These are phyloP conservation scores for Fusarium duplospermum DNA, from an alignment of 2,329 filamentous ascomycete genomes.

Conservation along the genomic window DNA sequence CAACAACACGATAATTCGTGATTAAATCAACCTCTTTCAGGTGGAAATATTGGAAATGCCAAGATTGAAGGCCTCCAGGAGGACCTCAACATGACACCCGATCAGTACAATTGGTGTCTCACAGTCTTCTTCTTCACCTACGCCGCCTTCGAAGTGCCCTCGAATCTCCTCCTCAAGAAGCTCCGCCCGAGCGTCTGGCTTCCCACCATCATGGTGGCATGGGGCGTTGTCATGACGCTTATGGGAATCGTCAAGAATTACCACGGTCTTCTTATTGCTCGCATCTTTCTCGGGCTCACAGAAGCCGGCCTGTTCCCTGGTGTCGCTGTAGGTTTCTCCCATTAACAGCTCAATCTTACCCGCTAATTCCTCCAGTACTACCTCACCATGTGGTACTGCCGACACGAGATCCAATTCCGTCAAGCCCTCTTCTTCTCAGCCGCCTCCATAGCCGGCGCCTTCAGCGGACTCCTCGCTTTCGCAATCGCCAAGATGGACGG, in stretches of 20 bases:
- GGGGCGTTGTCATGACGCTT: constrained; percentile 61
- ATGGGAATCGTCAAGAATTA: constrained; percentile 66
- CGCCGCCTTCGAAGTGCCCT: constrained; percentile 79
- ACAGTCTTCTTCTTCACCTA: constrained; percentile 85
- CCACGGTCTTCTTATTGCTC: constrained; percentile 59
- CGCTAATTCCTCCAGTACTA: constrained; percentile 54
- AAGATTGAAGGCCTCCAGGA: constrained; percentile 70
- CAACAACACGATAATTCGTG: too few species aligned
- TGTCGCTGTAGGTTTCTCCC: constrained; percentile 56
- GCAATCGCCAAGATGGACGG: constrained; percentile 78
- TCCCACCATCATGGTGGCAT: constrained; percentile 78
- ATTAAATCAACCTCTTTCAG: constrained; percentile 30
- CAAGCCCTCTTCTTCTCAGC: constrained; percentile 85
- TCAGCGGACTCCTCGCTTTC: constrained; percentile 78
- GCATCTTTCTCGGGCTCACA: constrained; percentile 72
- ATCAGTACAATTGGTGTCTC: constrained; percentile 78
- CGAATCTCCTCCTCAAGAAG: constrained; percentile 80
- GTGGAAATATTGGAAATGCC: constrained; percentile 74
- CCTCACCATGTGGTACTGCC: constrained; percentile 69
- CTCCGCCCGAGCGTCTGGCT: constrained; percentile 80
- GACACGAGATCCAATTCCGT: constrained; percentile 65
- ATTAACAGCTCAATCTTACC: not conserved
- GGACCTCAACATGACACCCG: constrained; percentile 66
- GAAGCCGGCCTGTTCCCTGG: constrained; percentile 77
- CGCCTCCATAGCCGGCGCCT: constrained; percentile 82